Base-by-base conservation (phyloP, 2,329 filamentous ascomycete species). In the Penicillium paneum region DNA sequence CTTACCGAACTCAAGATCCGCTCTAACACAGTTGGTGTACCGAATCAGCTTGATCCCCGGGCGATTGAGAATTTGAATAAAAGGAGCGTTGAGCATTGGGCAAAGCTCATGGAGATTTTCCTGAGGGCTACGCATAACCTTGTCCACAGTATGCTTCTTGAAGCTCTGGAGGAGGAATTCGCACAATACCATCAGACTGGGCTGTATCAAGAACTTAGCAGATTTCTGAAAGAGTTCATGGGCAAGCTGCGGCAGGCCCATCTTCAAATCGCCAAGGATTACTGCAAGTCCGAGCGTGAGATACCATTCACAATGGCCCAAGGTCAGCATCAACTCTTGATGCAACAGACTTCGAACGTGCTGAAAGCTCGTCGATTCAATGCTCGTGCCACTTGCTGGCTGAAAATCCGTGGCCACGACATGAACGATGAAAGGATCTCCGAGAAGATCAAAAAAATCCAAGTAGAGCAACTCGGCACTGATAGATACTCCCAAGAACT, bases 51-150 rank as follows among this genome's bases (percentile, higher is more conserved):
- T 0, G 81, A 85, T 0, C 79, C 82, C 0, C 81, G 83, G 35
- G 84, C 87, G 0, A 83, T 86, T 21, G 80, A 85, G 28, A 76
- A 76, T 0, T 74, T 89, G 15, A 84, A 82, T 42, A 74, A 78
- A 15, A 72, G 81, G n/a, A 80, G 81, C 0, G 80, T 89, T 1
- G 65, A 69, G 8, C 79, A 82, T 1, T 90, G 87, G 87, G 65
- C 77, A 1, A 63, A 64, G 0, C 84, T 84, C 0, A 75, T 86
- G 43, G 66, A 77, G 0, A 74, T 56, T 0, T 77, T 78, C 28
- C 56, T 78, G 1, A 39, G 44, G 1, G 59, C 62, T 0, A 69
- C 70, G 0, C 65, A 72, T 46, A 47, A 51, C 3, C 59, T 71
- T 8, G 70, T 75, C 1, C 53, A 64, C 24, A 49, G 57, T 0